phyloP scores from a whole-genome alignment of 176 grass and related monocot genomes.

The Raddia distichophylla region DNA sequence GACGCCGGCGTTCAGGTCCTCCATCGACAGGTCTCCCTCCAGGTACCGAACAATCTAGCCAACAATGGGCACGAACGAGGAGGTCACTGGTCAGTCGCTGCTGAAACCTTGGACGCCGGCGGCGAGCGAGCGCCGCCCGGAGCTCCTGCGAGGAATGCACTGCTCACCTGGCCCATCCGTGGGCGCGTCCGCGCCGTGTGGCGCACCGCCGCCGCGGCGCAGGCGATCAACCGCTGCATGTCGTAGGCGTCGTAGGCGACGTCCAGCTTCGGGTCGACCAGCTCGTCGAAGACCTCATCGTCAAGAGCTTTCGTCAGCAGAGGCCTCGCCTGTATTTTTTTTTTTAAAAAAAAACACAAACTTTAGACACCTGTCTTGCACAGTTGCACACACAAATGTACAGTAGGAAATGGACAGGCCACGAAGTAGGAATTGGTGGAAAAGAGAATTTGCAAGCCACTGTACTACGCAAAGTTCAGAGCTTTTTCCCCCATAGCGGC shows the following conservation, averaged over 20 bases:
- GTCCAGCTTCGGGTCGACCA: conserved; percentile 57
- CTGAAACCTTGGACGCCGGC: neutral
- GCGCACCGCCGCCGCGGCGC: conserved; percentile 71
- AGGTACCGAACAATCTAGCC: conserved; percentile 70
- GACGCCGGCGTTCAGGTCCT: conserved; percentile 67
- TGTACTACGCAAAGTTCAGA: neutral
- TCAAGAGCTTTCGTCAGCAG: conserved; percentile 51
- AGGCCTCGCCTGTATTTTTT: conserved; percentile 55
- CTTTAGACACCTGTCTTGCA: neutral
- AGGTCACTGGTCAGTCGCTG: neutral
- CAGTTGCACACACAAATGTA: too few species aligned
- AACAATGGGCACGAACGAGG: neutral
- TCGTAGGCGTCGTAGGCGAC: conserved; percentile 49
- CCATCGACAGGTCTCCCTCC: conserved; percentile 78
- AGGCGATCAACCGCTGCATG: conserved; percentile 69
- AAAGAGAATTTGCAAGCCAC: neutral
- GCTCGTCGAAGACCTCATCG: conserved; percentile 35
- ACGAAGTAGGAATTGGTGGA: neutral
- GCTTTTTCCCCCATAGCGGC: too few species aligned
- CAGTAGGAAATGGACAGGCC: neutral
- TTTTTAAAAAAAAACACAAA: neutral
- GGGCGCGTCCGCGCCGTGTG: conserved; percentile 61
- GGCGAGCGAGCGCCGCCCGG: too few species aligned
- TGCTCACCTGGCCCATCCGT: conserved; percentile 69
- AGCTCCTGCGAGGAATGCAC: neutral